Evolutionary conservation across 495 filamentous ascomycete genomes (phyloP).

Genomic region (Daldinia loculata): DNA sequence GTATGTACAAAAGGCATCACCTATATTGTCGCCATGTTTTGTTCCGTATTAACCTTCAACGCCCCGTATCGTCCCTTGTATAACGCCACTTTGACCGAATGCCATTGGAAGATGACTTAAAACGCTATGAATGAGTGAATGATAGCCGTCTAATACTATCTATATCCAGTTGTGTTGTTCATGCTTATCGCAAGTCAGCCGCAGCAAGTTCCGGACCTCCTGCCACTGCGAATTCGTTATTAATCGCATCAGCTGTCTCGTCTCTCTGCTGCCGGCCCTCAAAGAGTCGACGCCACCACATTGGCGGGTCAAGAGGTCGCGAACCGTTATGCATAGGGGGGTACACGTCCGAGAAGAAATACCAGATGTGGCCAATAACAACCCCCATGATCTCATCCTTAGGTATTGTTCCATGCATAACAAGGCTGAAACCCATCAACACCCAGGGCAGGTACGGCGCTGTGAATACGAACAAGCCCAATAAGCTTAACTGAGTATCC

Average conservation of each 20-base stretch:
- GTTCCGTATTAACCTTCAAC: slow-evolving; percentile 19
- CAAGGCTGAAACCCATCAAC: slow-evolving; percentile 85
- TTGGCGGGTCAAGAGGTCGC: slow-evolving; percentile 87
- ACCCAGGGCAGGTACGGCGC: slow-evolving; percentile 98
- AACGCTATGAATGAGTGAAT: slow-evolving; percentile 45
- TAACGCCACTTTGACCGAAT: slow-evolving; percentile 20
- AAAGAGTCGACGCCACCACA: slow-evolving; percentile 91
- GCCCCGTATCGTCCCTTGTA: slow-evolving; percentile 29
- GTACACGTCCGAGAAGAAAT: slow-evolving; percentile 97
- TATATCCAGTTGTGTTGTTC: background rate
- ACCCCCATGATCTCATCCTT: slow-evolving; percentile 97
- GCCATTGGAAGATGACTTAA: slow-evolving; percentile 18
- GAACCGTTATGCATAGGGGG: slow-evolving; percentile 86
- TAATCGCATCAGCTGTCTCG: slow-evolving; percentile 57
- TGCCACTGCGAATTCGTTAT: slow-evolving; percentile 63
- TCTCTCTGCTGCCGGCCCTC: slow-evolving; percentile 59
- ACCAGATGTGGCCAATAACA: slow-evolving; percentile 94
- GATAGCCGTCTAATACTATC: slow-evolving; percentile 18
- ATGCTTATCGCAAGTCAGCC: slow-evolving; percentile 40
- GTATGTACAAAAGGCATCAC: slow-evolving; percentile 30
- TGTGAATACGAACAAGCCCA: slow-evolving; percentile 88
- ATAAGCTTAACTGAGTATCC: slow-evolving; percentile 86
- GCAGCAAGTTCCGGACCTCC: slow-evolving; percentile 54
- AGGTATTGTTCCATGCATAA: slow-evolving; percentile 84
- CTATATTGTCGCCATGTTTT: slow-evolving; percentile 8